phyloP scores from a whole-genome alignment of 2,329 filamentous ascomycete species.

The Hawksworthiomyces lignivorus region DNA sequence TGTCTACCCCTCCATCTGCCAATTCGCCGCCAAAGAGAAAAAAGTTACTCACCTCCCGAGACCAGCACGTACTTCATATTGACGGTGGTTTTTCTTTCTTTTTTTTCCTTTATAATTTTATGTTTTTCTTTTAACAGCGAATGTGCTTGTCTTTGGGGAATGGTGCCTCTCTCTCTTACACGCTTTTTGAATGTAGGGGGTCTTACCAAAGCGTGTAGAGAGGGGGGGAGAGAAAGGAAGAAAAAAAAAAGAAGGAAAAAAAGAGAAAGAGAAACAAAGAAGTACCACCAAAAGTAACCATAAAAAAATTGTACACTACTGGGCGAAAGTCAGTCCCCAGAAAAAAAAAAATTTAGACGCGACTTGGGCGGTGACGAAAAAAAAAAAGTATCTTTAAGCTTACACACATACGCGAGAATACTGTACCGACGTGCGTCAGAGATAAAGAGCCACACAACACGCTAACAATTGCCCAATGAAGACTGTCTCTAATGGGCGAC shows the following conservation, averaged over 20 bases:
- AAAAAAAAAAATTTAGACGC: too few relatives aligned
- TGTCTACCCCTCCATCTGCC: neutral
- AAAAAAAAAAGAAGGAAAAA: neutral
- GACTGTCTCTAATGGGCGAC: too few relatives aligned
- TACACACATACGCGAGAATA: too few relatives aligned
- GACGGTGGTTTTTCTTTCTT: constrained; percentile 7
- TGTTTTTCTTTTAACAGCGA: neutral
- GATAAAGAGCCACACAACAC: too few relatives aligned
- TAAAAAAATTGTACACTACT: too few relatives aligned
- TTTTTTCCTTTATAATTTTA: neutral
- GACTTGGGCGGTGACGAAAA: neutral
- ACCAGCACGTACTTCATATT: constrained; percentile 20
- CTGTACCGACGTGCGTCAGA: too few relatives aligned
- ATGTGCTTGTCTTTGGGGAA: neutral
- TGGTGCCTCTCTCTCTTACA: constrained; percentile 3
- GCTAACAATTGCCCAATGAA: too few relatives aligned
- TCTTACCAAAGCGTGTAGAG: constrained; percentile 8
- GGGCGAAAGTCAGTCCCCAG: too few relatives aligned
- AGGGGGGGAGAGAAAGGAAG: neutral
- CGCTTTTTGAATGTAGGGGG: neutral
- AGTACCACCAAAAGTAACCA: too few relatives aligned
- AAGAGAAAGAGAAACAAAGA: neutral
- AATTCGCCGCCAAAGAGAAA: neutral
- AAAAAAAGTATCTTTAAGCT: too few relatives aligned
- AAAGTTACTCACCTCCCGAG: constrained; percentile 15